Evolutionary conservation across 2,329 filamentous ascomycete species (phyloP).

Genomic region (Venturia oleaginea): DNA sequence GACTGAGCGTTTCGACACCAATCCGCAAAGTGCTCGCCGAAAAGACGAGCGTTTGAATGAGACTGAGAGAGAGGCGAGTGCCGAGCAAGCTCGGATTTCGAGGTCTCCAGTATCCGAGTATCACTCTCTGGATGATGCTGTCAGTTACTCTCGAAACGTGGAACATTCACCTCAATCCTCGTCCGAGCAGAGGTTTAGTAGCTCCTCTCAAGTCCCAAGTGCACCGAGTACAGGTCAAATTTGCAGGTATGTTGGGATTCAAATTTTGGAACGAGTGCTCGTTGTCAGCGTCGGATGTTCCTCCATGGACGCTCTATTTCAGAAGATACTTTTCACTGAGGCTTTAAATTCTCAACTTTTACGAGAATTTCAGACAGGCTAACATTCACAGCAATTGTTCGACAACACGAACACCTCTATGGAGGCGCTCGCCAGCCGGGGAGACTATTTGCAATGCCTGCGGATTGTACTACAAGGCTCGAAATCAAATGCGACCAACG

Average conservation of each 20-base stretch:
- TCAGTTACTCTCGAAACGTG: constrained; percentile 19
- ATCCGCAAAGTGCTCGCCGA: not conserved
- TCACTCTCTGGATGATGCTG: constrained; percentile 32
- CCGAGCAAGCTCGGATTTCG: not conserved
- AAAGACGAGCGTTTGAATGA: not conserved
- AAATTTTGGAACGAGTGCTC: not conserved
- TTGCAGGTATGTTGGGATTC: constrained; percentile 53
- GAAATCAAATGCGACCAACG: constrained; percentile 82
- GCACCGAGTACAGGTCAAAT: constrained; percentile 50
- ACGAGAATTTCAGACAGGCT: not conserved
- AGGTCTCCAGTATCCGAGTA: constrained; percentile 24
- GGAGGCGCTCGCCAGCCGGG: constrained; percentile 86
- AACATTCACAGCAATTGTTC: constrained; percentile 67
- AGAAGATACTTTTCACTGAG: not conserved
- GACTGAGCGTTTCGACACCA: not conserved
- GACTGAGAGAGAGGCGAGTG: not conserved
- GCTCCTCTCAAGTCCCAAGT: constrained; percentile 20
- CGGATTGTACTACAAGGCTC: constrained; percentile 85
- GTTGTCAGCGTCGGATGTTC: not conserved
- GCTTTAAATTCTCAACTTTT: not conserved
- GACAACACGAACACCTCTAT: constrained; percentile 87
- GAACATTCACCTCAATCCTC: constrained; percentile 4
- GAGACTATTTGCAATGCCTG: constrained; percentile 97
- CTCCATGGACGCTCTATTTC: not conserved
- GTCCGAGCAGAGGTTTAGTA: constrained; percentile 16